Evolutionary conservation across 1,284 basidiomycete genomes (phyloP).

Genomic region (Boletus smithii): DNA sequence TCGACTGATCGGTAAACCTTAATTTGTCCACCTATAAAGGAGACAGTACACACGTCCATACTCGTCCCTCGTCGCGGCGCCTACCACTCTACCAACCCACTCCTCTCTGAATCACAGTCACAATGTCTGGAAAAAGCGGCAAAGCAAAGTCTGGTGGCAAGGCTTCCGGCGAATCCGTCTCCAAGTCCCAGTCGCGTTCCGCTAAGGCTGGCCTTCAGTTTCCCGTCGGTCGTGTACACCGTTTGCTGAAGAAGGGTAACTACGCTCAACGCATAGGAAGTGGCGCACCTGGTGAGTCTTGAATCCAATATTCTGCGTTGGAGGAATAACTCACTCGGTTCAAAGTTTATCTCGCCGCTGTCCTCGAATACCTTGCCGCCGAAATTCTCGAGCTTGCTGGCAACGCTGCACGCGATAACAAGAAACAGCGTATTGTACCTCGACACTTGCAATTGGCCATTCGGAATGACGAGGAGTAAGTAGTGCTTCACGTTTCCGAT

Average conservation of each 20-base stretch:
- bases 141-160: slow-evolving; percentile 55
- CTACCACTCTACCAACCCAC: slow-evolving; percentile 4
- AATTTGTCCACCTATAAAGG: slow-evolving; percentile 33
- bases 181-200: slow-evolving; percentile 68
- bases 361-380: slow-evolving; percentile 70
- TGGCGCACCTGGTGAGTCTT: slow-evolving; percentile 48
- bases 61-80: slow-evolving; percentile 10
- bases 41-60: slow-evolving; percentile 1
- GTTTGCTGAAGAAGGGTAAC: slow-evolving; percentile 73
- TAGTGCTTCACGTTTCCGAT: slow-evolving; percentile 16
- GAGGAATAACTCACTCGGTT: not conserved
- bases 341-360: slow-evolving; percentile 71
- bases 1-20: slow-evolving; percentile 33
- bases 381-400: slow-evolving; percentile 78
- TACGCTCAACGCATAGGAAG: slow-evolving; percentile 65
- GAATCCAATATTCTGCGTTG: slow-evolving; percentile 7
- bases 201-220: slow-evolving; percentile 83
- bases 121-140: slow-evolving; percentile 58
- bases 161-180: slow-evolving; percentile 46
- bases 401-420: slow-evolving; percentile 66
- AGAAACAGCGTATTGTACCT: slow-evolving; percentile 85
- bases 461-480: slow-evolving; percentile 80
- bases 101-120: slow-evolving; percentile 29
- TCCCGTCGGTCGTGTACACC: slow-evolving; percentile 80
- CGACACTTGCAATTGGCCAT: slow-evolving; percentile 89